Base-by-base conservation (phyloP, 371 early-diverging fungal species). In the Syncephalastrum contaminatum region DNA sequence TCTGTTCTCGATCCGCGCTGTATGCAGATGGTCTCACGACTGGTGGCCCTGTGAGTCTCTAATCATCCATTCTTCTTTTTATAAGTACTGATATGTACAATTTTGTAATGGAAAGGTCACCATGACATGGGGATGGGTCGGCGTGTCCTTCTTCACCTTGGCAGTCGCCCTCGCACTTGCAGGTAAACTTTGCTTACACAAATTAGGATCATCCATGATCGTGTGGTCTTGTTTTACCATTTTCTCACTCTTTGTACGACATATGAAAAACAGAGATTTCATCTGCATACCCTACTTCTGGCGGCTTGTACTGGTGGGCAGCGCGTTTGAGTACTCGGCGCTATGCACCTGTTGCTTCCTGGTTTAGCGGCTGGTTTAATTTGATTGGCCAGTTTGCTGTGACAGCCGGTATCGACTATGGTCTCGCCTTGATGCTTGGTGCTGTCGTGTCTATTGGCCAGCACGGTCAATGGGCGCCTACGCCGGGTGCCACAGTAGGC, bases 251-350 rank as follows among this genome's bases (percentile, higher is more conserved):
- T 19, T 39, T 18, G 41, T 43, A 44, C 24, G 27, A 30, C 36
- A 30, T 10, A 12, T 10, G 36, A 30, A 30, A 30, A 30, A 21
- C 36, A 73, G 89, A 88, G 71, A 88, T 87, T 52, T 84, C 85
- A 50, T 77, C 77, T 19, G 76, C 87, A 6, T 86, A 75, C 59
- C 87, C 87, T 24, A 85, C 86, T 22, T 71, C 78, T n/a, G 89
- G 89, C 27, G 85, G 85, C 7, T 70, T 87, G 39, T 87, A 88
- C 63, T 87, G 73, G 70, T 87, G 82, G 81, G 72, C 84, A 16
- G 80, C 80, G n/a, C 57, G 60, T 15, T 51, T 73, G 46, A 65
- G 65, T 47, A 52, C 63, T 5, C 63, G 50, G 36, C 52, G 43
- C 54, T 67, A 63, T 42, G 67, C 64, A 19, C 73, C 73, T 4